phyloP scores from a whole-genome alignment of 768 basidiomycete species.

The Mrakia blollopis region DNA sequence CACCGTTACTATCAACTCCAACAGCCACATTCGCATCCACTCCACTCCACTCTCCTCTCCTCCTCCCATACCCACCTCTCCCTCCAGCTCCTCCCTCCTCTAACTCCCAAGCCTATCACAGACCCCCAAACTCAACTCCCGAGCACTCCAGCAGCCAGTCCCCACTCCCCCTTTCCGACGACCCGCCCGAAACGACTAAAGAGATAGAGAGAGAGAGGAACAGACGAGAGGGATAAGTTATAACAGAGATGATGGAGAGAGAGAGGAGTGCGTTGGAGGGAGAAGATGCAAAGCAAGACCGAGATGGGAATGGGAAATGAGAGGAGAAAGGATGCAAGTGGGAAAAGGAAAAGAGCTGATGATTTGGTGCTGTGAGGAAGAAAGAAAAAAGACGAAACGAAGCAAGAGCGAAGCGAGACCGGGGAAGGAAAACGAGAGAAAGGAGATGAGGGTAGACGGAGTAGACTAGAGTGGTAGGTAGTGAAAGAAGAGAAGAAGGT shows the following conservation, averaged over 20 bases:
- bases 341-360: neutral
- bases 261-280: too few species aligned
- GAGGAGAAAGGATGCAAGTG: too few species aligned
- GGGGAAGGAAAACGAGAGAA: neutral
- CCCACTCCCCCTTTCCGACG: neutral
- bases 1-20: too few species aligned
- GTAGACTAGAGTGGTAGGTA: neutral
- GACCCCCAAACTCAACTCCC: neutral
- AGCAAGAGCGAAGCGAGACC: neutral
- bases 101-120: neutral
- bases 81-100: neutral
- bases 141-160: neutral
- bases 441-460: neutral
- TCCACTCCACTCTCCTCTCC: neutral
- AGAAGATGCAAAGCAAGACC: neutral
- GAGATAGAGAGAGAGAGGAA: neutral
- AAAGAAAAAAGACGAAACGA: neutral
- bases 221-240: conserved; percentile 5
- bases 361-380: neutral
- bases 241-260: too few species aligned
- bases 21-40: neutral
- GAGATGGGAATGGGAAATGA: neutral
- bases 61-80: neutral
- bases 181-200: conserved; percentile 1
- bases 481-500: neutral